Evolutionary conservation across 1,284 basidiomycete species (phyloP), one percentile per base, ranked within the genome.

Genomic region (Moniliella sp.): DNA sequence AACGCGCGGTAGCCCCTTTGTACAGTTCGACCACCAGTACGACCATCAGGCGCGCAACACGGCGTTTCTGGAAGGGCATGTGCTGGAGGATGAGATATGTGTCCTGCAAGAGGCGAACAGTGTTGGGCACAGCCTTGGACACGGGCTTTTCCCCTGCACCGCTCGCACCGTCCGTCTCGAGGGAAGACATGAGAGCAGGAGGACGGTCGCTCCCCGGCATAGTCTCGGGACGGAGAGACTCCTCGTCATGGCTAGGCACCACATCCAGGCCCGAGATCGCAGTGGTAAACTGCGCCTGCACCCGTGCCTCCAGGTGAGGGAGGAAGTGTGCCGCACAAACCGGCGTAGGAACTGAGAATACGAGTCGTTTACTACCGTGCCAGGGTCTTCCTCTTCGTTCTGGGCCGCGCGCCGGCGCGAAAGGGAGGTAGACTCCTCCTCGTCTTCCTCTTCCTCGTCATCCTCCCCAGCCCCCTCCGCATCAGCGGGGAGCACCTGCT

Each of bases 11-110:
- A 51, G 84, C 91, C 25, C 78, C 73, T 56, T 91, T 82, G 54
- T 94, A 94, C 60, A 86, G 94, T 58, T 93, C 84, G 21, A 91
- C 81, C 31, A 94, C 78, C 26, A 93, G 78, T n/a, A 78, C 76
- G 15, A 97, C 70, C 39, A 97, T 83, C 23, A 97, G 66, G n/a
- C 82, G 72, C 17, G 81, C 76, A 61, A 32, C 40, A 57, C 75
- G 83, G 57, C 94, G 88, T 37, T 76, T 71, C 50, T 94, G 86
- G 65, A 97, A 94, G 0, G 88, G 84, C n/a, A 82, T 84, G 10
- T 75, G 76, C 34, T 75, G 71, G 5, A 94, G 70, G 83, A 94
- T 93, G 5, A 72, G 69, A 50, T 84, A 93, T 2, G 97, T 66
- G 1, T 79, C 84, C 55, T 91, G 86, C 50, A 91, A 78, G 27